These are phyloP conservation scores for Nakazawaea ishiwadae DNA, from an alignment of 805 yeast species.

Conservation along the genomic window DNA sequence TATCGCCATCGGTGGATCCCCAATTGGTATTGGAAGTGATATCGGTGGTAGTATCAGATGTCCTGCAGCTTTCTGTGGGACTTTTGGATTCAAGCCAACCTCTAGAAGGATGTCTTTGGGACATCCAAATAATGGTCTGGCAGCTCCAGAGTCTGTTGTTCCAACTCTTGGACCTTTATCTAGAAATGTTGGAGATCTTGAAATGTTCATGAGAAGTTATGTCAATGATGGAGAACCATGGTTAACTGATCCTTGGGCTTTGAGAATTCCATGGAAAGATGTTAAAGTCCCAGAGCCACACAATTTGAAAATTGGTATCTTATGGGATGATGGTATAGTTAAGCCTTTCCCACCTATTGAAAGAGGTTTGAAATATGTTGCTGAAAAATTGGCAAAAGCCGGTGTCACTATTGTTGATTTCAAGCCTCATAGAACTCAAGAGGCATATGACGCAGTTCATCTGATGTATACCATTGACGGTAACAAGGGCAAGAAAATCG, in stretches of 20 bases:
- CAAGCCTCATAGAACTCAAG: constrained; percentile 47
- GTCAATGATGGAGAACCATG: constrained; percentile 47
- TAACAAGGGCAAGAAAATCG: constrained; percentile 41
- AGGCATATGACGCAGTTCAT: constrained; percentile 51
- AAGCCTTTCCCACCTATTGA: constrained; percentile 45
- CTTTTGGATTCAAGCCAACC: constrained; percentile 45
- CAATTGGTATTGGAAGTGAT: constrained; percentile 40
- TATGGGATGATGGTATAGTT: constrained; percentile 43
- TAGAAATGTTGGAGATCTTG: constrained; percentile 41
- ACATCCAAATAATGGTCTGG: constrained; percentile 30
- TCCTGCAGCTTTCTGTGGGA: constrained; percentile 51
- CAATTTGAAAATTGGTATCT: constrained; percentile 40
- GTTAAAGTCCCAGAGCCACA: constrained; percentile 29
- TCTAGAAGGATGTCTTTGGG: constrained; percentile 40
- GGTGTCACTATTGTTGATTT: constrained; percentile 51
- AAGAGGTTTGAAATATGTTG: constrained; percentile 41
- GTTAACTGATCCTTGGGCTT: constrained; percentile 42
- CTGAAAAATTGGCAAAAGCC: constrained; percentile 44
- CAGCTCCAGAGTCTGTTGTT: constrained; percentile 41
- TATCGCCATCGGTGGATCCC: constrained; percentile 40
- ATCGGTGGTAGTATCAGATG: constrained; percentile 53
- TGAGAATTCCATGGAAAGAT: constrained; percentile 48
- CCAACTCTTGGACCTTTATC: constrained; percentile 44
- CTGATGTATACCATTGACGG: constrained; percentile 58
- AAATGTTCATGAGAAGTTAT: constrained; percentile 40